Base-by-base conservation (phyloP, 257 asterid species). In the Solanum chmielewskii region DNA sequence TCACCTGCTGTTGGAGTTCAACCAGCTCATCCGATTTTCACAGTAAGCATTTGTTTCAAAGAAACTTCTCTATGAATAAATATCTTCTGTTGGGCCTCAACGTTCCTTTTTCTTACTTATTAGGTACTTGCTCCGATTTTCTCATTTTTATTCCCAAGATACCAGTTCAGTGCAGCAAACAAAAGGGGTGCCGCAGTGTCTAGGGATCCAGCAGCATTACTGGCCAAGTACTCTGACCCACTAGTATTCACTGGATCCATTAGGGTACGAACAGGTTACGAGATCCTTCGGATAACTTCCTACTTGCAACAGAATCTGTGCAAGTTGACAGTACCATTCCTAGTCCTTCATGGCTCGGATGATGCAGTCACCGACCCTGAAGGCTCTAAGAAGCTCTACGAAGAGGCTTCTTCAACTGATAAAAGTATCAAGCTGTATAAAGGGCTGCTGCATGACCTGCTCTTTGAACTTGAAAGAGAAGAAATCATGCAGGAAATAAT, bases 1-100 rank as follows among this genome's bases (percentile, higher is more conserved):
- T 96, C 98, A 44, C 99, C 99, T 41, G 99, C 99, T 35, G 94
- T 95, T 1, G 98, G 98, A 75, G 97, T 96, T 83, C 94, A 96
- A 89, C 99, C 98, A 10, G 91, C 99, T 39, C 98, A 96, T 89
- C 97, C 97, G 14, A 94, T 96, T 88, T 91, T 96, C 68, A 83
- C 91, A 4, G 99, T 95, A 92, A 90, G 93, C 59, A 14, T 62
- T 20, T 2, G 1, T 69, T 37, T 33, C 69, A 25, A 15, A 81
- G n/a, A n/a, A n/a, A n/a, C n/a, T 44, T 3, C 39, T 20, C 1
- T 21, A 39, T 39, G 82, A 37, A 21, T 21, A 10, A 14, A 15
- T 16, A 29, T 80, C 16, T 10, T 27, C 23, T 29, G 85, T 49
- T 4, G 68, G 0, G 44, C 29, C 18, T 49, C 11, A 47, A 49